Evolutionary conservation across 1,284 basidiomycete genomes (phyloP), one percentile per base, ranked within the genome.

Genomic region (Cutaneotrichosporon sp.): DNA sequence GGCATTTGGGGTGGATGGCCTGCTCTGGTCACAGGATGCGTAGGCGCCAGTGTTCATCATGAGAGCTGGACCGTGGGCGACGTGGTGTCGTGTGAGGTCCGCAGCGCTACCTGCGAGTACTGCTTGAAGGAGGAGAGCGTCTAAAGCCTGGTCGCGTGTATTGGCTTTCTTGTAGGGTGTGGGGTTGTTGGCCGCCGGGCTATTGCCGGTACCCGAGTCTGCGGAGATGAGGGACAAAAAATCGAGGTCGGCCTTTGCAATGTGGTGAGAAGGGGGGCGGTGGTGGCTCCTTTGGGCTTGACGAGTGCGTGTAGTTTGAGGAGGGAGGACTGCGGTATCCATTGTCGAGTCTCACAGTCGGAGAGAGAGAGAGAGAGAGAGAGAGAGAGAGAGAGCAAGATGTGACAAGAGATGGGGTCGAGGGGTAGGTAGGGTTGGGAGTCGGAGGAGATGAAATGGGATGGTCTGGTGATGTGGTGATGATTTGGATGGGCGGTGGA

Each of bases 261-360:
- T 49, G 25, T 17, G 51, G 46, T 53, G 52, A 22, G 22, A 17
- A 9, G 47, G 46, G n/a, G 19, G 41, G 19, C 81, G 58, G 77
- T 71, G 61, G 84, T 81, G 72, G 83, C n/a, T n/a, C n/a, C n/a
- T n/a, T n/a, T 82, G 77, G 83, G 83, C 60, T 83, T 78, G 25
- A 74, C 60, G 19, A 78, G 71, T 42, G 71, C 76, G 75, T 80
- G n/a, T n/a, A n/a, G 79, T 42, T 79, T 61, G 16, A 80, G 82
- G 63, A 76, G 78, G 84, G 25, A 82, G 71, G 34, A 79, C 55
- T 77, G 83, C 42, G n/a, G n/a, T n/a, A 27, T 49, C 46, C 46
- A 49, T 49, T 17, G 17, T 47, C 27, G 22, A 17, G 27, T 29
- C 33, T 16, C 24, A 22, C 11, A 44, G 26, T n/a, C 32, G 43